phyloP scores from a whole-genome alignment of 2,329 filamentous ascomycete species.

The Myriosclerotinia duriaeana region DNA sequence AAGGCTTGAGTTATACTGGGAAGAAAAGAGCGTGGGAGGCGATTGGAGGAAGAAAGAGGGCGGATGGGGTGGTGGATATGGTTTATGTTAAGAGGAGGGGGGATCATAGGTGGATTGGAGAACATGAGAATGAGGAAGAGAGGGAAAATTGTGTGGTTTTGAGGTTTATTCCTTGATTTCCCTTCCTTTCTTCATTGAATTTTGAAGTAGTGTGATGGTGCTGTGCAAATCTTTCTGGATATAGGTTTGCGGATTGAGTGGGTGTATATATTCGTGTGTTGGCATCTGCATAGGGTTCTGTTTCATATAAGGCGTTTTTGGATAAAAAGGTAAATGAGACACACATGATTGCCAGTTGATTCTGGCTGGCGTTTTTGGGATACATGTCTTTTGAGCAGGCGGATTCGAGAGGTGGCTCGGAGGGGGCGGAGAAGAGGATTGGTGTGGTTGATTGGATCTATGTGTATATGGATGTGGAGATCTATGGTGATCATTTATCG shows the following conservation, averaged over 20 bases:
- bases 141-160: conserved; percentile 37
- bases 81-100: conserved; percentile 53
- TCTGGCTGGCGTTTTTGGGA: neutral
- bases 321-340: neutral
- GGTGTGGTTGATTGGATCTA: too few species aligned
- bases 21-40: conserved; percentile 55
- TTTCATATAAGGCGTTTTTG: neutral
- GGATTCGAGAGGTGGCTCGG: too few species aligned
- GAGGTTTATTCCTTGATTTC: conserved; percentile 11
- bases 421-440: too few species aligned
- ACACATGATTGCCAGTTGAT: neutral
- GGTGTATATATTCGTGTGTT: conserved; percentile 4
- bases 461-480: too few species aligned
- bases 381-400: too few species aligned
- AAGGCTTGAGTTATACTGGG: conserved; percentile 49
- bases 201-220: neutral
- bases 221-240: neutral
- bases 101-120: conserved; percentile 52
- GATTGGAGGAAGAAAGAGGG: conserved; percentile 49
- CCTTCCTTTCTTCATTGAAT: neutral
- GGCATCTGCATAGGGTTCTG: neutral
- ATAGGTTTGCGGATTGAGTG: neutral
- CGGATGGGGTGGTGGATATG: conserved; percentile 53
- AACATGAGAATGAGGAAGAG: conserved; percentile 29
- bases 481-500: too few species aligned